phyloP scores from a whole-genome alignment of 2,329 filamentous ascomycete genomes.

The Neoascochyta sp. region DNA sequence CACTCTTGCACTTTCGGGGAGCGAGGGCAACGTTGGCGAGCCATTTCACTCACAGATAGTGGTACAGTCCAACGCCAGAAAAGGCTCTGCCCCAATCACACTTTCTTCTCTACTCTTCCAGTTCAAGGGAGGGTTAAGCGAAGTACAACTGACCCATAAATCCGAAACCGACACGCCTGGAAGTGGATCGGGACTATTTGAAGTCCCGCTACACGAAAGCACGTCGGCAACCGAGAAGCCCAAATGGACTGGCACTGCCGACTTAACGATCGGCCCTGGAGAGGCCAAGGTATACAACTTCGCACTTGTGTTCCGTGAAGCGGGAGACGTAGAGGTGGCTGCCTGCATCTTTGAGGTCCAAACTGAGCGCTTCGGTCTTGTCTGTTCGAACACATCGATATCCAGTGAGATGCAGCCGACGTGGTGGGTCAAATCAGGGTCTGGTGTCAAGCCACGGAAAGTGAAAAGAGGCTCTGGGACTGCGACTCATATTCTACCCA shows the following conservation, averaged over 20 bases:
- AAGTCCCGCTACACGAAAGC: conserved; percentile 28
- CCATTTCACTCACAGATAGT: conserved; percentile 54
- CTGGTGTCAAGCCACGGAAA: conserved; percentile 24
- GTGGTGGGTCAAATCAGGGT: conserved; percentile 35
- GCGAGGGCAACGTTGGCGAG: conserved; percentile 59
- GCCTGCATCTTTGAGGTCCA: conserved; percentile 62
- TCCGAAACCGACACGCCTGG: conserved; percentile 8
- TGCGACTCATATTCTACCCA: conserved; percentile 70
- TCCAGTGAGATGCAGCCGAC: conserved; percentile 18
- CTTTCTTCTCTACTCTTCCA: conserved; percentile 49
- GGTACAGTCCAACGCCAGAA: conserved; percentile 49
- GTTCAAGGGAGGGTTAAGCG: conserved; percentile 48
- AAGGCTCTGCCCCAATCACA: conserved; percentile 44
- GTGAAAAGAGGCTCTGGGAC: conserved; percentile 40
- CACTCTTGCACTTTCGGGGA: conserved; percentile 52
- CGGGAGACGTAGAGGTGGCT: conserved; percentile 68
- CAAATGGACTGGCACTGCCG: conserved; percentile 53
- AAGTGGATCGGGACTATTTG: conserved; percentile 14
- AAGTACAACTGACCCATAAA: conserved; percentile 31
- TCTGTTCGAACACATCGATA: conserved; percentile 57
- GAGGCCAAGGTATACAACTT: conserved; percentile 69
- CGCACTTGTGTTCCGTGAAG: conserved; percentile 70
- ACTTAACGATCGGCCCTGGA: conserved; percentile 64
- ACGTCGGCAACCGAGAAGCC: conserved; percentile 24
- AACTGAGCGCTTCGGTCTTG: conserved; percentile 63